These are phyloP conservation scores for Trichoderma brevicompactum DNA, from an alignment of 2,329 filamentous ascomycete genomes.

Conservation along the genomic window DNA sequence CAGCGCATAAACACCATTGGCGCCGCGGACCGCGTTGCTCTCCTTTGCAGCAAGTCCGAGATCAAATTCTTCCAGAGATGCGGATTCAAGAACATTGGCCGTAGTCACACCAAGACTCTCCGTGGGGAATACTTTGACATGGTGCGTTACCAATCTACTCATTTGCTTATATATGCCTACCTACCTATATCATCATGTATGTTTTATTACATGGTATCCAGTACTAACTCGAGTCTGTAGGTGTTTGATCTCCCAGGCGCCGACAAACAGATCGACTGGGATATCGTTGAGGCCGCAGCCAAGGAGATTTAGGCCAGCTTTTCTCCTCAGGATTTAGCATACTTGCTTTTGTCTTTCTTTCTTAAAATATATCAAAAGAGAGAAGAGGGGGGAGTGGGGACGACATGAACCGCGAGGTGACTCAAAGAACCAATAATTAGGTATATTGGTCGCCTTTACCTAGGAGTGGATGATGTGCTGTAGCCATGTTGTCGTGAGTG, in stretches of 20 bases:
- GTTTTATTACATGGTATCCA: neutral
- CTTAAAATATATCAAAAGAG: neutral
- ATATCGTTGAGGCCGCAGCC: neutral
- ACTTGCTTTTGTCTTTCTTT: neutral
- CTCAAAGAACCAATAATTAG: neutral
- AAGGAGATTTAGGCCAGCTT: neutral
- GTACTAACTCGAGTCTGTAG: neutral
- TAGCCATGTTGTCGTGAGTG: neutral
- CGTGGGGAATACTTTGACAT: slow-evolving; percentile 84
- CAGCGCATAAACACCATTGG: slow-evolving; percentile 73
- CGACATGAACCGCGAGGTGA: neutral
- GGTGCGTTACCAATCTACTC: slow-evolving; percentile 54
- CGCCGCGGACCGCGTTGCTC: slow-evolving; percentile 71
- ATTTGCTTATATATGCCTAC: neutral
- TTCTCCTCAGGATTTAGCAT: neutral
- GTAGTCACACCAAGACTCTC: slow-evolving; percentile 71
- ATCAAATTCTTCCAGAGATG: slow-evolving; percentile 77
- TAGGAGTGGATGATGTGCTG: neutral
- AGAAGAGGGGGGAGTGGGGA: neutral
- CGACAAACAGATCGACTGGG: neutral
- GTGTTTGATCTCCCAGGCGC: slow-evolving; percentile 13
- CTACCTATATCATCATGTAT: neutral
- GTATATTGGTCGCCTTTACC: neutral
- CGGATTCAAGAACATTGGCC: slow-evolving; percentile 71
- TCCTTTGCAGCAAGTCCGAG: slow-evolving; percentile 77